These are phyloP conservation scores for Fistulinella staudtii DNA, from an alignment of 1,284 basidiomycete genomes.

Conservation along the genomic window DNA sequence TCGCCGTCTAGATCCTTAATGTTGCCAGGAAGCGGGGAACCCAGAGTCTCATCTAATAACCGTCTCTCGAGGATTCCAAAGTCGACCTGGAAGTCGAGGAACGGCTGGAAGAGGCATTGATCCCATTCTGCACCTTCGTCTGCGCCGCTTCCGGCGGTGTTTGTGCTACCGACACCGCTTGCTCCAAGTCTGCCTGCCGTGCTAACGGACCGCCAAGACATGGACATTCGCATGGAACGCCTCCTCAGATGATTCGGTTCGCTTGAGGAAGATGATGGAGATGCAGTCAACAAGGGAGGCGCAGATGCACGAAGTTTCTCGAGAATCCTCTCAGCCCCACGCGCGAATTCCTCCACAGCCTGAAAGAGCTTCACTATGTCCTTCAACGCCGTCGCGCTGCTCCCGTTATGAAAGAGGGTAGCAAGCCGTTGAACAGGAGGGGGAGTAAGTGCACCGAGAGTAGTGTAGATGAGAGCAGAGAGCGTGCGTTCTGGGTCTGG, in stretches of 20 bases:
- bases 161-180: conserved; percentile 7
- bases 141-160: conserved; percentile 2
- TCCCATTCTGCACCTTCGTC: conserved; percentile 75
- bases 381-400: conserved; percentile 56
- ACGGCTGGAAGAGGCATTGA: conserved; percentile 85
- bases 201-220: conserved; percentile 54
- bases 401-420: conserved; percentile 56
- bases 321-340: conserved; percentile 66
- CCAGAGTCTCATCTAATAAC: conserved; percentile 55
- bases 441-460: conserved; percentile 74
- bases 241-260: conserved; percentile 38
- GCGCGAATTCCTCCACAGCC: conserved; percentile 78
- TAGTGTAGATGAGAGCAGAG: conserved; percentile 76
- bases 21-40: conserved; percentile 31
- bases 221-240: conserved; percentile 68
- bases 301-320: conserved; percentile 63
- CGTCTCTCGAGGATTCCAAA: conserved; percentile 75
- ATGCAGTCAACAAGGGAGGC: conserved; percentile 22
- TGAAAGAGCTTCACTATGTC: conserved; percentile 70
- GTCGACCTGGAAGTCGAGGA: conserved; percentile 83
- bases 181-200: conserved; percentile 19
- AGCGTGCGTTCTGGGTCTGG: conserved; percentile 72
- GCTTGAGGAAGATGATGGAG: conserved; percentile 20
- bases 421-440: conserved; percentile 75
- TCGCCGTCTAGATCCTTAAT: conserved; percentile 43